Conservation (phyloP, 2,329 filamentous ascomycete genomes). For the Pseudopithomyces chartarum region DNA sequence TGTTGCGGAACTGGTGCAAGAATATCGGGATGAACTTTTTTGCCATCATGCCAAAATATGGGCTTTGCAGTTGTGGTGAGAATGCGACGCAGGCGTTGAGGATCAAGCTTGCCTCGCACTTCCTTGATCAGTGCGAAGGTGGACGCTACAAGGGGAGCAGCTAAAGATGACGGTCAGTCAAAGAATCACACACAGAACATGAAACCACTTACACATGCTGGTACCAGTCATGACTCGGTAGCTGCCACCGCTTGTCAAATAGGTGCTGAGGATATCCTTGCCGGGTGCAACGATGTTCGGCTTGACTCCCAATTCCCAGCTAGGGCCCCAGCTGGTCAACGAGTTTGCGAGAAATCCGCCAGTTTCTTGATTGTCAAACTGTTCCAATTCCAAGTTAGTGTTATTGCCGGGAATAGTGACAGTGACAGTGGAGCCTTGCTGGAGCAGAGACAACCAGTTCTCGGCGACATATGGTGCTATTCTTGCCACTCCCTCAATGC, state of each 20-base stretch:
- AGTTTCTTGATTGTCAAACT: slow-evolving; percentile 17
- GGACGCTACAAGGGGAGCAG: slow-evolving; percentile 22
- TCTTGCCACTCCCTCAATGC: slow-evolving; percentile 17
- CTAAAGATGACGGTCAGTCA: neutral
- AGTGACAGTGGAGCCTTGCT: slow-evolving; percentile 15
- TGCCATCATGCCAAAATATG: slow-evolving; percentile 20
- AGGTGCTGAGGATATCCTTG: slow-evolving; percentile 64
- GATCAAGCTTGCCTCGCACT: slow-evolving; percentile 21
- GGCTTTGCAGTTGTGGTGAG: slow-evolving; percentile 23
- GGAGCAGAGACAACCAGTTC: slow-evolving; percentile 17
- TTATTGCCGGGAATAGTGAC: slow-evolving; percentile 18
- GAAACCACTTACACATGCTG: slow-evolving; percentile 54
- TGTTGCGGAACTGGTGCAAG: slow-evolving; percentile 29
- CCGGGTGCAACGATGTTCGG: slow-evolving; percentile 63
- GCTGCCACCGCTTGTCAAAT: slow-evolving; percentile 47
- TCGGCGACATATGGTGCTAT: slow-evolving; percentile 15
- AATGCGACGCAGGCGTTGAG: slow-evolving; percentile 16
- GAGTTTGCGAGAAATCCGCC: slow-evolving; percentile 14
- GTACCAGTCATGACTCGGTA: slow-evolving; percentile 62
- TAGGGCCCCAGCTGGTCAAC: slow-evolving; percentile 62
- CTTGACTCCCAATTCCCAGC: slow-evolving; percentile 62
- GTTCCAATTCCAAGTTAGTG: slow-evolving; percentile 12
- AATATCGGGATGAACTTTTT: slow-evolving; percentile 6
- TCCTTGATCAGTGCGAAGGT: slow-evolving; percentile 22
- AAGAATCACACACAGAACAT: neutral